phyloP scores from a whole-genome alignment of 2,329 filamentous ascomycete species.

The Ophiostoma sp. region DNA sequence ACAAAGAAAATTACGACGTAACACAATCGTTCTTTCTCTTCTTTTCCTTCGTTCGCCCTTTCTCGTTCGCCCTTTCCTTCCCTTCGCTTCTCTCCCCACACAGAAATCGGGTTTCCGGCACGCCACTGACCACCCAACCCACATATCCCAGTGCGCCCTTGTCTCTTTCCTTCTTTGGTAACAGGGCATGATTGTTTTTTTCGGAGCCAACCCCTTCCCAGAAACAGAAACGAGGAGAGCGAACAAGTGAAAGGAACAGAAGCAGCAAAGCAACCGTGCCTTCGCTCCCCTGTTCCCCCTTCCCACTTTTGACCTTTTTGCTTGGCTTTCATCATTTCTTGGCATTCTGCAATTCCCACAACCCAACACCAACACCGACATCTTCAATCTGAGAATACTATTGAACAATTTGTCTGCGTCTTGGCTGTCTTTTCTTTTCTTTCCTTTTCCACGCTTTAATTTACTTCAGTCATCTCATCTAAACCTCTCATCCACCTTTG shows the following conservation, averaged over 20 bases:
- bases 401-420: neutral
- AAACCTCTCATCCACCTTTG: neutral
- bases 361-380: neutral
- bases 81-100: neutral
- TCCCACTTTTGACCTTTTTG: constrained; percentile 1
- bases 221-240: neutral
- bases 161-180: neutral
- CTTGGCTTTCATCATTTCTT: constrained; percentile 21
- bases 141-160: neutral
- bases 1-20: neutral
- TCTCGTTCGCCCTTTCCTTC: neutral
- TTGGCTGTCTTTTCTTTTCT: neutral
- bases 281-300: neutral
- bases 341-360: constrained; percentile 6
- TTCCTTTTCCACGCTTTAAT: neutral
- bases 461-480: neutral
- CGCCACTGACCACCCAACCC: neutral
- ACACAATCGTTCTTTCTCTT: neutral
- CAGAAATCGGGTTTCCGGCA: constrained; percentile 17
- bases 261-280: neutral
- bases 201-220: neutral
- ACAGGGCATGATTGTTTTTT: neutral
- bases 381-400: too few species aligned
- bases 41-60: neutral
- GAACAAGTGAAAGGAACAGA: neutral